These are phyloP conservation scores for Aspergillus avenaceus DNA, from an alignment of 495 filamentous ascomycete genomes.

Conservation along the genomic window DNA sequence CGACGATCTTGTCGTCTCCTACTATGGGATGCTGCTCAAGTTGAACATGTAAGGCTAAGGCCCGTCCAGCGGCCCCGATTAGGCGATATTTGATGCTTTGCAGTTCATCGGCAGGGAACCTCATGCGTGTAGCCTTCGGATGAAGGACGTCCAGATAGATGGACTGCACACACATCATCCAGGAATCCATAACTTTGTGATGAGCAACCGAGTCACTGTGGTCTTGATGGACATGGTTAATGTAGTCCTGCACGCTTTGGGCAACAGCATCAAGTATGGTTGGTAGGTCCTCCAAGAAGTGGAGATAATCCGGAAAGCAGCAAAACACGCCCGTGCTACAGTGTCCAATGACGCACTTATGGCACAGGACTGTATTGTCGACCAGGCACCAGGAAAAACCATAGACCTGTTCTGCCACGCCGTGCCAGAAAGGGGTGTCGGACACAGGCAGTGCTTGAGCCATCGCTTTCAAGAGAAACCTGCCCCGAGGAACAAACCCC, in stretches of 20 bases:
- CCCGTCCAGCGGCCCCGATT: background rate
- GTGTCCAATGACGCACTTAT: too few species aligned
- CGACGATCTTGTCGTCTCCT: background rate
- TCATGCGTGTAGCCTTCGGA: background rate
- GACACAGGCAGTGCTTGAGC: too few species aligned
- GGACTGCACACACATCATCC: background rate
- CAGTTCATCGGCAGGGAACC: background rate
- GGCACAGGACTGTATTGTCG: too few species aligned
- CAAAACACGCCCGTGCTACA: background rate
- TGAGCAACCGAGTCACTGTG: background rate
- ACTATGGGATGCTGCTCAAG: background rate
- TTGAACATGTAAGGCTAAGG: background rate
- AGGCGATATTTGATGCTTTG: background rate
- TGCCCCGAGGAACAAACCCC: too few species aligned
- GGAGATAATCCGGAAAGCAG: background rate
- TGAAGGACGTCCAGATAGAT: background rate
- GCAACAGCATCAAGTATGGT: background rate
- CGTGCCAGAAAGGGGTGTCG: too few species aligned
- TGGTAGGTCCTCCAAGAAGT: background rate
- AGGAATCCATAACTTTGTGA: background rate
- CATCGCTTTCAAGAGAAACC: too few species aligned
- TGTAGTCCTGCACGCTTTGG: background rate
- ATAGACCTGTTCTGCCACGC: too few species aligned
- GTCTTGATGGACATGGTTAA: background rate
- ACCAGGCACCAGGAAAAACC: too few species aligned